Percentiles rank a stretch among this genome's conserved stretches.
Conservation (phyloP, 1,284 basidiomycete genomes). For the Paramarasmius palmivorus region DNA sequence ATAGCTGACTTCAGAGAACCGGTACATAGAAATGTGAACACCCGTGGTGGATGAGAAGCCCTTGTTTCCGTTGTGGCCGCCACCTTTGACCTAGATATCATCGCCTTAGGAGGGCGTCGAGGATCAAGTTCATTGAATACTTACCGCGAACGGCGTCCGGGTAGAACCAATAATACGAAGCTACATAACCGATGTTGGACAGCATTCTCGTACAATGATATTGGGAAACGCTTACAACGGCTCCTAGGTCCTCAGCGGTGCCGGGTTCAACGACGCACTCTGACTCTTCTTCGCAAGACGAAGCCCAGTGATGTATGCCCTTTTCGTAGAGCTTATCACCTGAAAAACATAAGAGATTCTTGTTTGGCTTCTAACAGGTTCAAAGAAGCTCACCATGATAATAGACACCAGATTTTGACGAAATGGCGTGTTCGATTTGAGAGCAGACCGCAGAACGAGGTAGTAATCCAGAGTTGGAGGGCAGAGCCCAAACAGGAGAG, state of each 20-base stretch:
- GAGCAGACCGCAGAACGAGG: no score
- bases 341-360: no score
- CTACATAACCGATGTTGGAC: constrained; percentile 24
- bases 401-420: no score
- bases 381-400: no score
- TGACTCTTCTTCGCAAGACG: constrained; percentile 40
- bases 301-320: constrained; percentile 46
- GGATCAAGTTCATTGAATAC: constrained; percentile 8
- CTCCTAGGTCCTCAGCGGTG: constrained; percentile 43
- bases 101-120: background rate
- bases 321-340: constrained; percentile 27
- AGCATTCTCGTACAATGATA: background rate
- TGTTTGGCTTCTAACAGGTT: no score
- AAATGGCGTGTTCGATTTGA: no score
- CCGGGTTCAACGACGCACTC: constrained; percentile 54
- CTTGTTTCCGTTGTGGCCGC: constrained; percentile 50
- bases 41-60: constrained; percentile 56
- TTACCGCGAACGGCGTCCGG: constrained; percentile 41
- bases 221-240: constrained; percentile 34
- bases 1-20: constrained; percentile 48
- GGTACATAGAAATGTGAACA: constrained; percentile 55
- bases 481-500: no score
- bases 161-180: constrained; percentile 46
- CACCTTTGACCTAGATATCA: constrained; percentile 48
- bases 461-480: no score